phyloP scores from a whole-genome alignment of 441 rosid species.

The Gossypium trilobum region DNA sequence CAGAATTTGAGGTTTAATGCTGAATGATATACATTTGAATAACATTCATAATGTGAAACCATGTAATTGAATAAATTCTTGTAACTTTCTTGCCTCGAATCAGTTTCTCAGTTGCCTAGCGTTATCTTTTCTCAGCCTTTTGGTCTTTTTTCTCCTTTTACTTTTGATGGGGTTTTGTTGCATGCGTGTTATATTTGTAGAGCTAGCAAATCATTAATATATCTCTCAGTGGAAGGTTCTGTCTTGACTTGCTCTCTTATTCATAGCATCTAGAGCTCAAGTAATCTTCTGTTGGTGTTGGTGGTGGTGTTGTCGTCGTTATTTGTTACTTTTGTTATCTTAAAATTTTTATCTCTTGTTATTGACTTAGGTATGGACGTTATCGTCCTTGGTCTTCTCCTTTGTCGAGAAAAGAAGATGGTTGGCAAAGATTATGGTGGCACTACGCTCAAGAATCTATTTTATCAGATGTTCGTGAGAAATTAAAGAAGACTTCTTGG shows the following conservation, averaged over 20 bases:
- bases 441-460: conserved; percentile 75
- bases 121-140: neutral
- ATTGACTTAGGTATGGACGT: conserved; percentile 67
- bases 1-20: neutral
- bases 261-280: neutral
- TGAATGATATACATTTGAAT: neutral
- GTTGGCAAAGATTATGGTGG: conserved; percentile 90
- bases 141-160: neutral
- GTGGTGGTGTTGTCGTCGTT: neutral
- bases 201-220: neutral
- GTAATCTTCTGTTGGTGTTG: neutral
- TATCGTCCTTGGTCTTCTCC: conserved; percentile 68
- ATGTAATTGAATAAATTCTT: neutral
- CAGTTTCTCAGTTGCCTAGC: neutral
- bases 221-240: neutral
- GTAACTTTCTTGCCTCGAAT: neutral
- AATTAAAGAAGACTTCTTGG: conserved; percentile 81
- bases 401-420: conserved; percentile 49
- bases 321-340: neutral
- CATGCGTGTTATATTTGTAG: neutral
- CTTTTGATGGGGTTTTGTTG: conserved; percentile 2
- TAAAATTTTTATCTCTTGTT: neutral
- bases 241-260: neutral
- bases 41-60: neutral
- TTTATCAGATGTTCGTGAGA: conserved; percentile 62